These are phyloP conservation scores for Penicillium samsonianum DNA, from an alignment of 495 filamentous ascomycete species.

Conservation along the genomic window DNA sequence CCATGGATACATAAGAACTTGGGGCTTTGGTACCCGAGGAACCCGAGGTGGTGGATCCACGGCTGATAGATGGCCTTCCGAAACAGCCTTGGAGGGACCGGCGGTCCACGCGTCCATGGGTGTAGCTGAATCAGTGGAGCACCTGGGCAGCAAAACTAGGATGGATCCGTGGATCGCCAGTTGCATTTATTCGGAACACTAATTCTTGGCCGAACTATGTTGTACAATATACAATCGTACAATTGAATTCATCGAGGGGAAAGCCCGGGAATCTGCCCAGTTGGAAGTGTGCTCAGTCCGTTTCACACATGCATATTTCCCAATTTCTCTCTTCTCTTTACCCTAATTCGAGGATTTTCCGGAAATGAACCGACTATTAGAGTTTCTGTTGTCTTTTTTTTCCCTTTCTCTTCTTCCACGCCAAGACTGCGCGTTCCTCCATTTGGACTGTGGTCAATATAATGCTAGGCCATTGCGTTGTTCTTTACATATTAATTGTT, in stretches of 20 bases:
- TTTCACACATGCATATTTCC: neutral
- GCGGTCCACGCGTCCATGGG: neutral
- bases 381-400: conserved; percentile 2
- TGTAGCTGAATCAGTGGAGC: too few species aligned
- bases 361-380: conserved; percentile 10
- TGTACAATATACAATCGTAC: neutral
- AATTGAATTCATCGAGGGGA: neutral
- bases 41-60: conserved; percentile 5
- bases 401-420: conserved; percentile 6
- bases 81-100: neutral
- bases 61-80: conserved; percentile 9
- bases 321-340: neutral
- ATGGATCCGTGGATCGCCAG: neutral
- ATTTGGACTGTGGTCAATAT: conserved; percentile 3
- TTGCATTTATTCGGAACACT: conserved; percentile 23
- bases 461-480: conserved; percentile 13
- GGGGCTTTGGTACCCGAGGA: conserved; percentile 12
- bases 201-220: conserved; percentile 13
- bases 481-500: neutral
- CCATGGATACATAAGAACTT: neutral
- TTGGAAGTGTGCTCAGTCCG: conserved; percentile 8
- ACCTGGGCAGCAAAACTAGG: too few species aligned
- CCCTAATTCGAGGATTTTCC: conserved; percentile 11
- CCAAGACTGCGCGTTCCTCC: conserved; percentile 12
- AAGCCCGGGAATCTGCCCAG: neutral